phyloP scores from a whole-genome alignment of 139 green algal species.

The Chlamydomonas applanata region DNA sequence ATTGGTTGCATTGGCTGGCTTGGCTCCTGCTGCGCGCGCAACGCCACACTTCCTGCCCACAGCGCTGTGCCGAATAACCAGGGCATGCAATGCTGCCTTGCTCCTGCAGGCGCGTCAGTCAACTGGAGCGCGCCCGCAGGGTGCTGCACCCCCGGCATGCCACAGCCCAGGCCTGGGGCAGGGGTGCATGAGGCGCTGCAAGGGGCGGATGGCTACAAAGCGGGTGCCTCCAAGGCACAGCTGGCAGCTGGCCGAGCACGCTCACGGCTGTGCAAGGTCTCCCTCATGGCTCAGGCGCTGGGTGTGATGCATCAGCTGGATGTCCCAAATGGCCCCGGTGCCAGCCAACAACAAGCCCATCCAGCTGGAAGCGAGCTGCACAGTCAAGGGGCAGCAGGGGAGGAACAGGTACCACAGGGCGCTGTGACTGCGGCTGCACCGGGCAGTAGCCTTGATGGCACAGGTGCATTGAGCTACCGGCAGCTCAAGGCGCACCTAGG shows the following conservation, averaged over 20 bases:
- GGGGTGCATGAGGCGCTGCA: constrained; percentile 54
- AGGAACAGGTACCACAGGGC: too few relatives aligned
- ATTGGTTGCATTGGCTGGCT: too few relatives aligned
- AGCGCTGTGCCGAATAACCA: not conserved
- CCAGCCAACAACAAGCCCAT: too few relatives aligned
- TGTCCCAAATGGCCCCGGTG: not conserved
- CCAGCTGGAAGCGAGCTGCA: too few relatives aligned
- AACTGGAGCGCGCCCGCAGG: constrained; percentile 35
- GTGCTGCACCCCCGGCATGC: not conserved
- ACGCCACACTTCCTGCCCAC: too few relatives aligned
- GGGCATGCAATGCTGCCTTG: not conserved
- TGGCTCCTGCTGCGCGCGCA: too few relatives aligned
- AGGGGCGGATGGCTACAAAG: constrained; percentile 40
- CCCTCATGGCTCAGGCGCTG: not conserved
- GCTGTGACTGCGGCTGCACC: too few relatives aligned
- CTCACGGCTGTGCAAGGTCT: constrained; percentile 51
- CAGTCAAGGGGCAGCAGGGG: too few relatives aligned
- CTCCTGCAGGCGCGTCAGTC: constrained; percentile 37
- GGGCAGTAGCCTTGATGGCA: too few relatives aligned
- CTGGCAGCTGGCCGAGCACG: constrained; percentile 28
- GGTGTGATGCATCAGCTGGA: constrained; percentile 19
- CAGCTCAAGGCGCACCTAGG: too few relatives aligned
- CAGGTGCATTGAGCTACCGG: too few relatives aligned
- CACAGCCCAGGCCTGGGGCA: not conserved
- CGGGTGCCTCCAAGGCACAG: constrained; percentile 35